Percentiles rank a stretch among this genome's conserved stretches.
These are phyloP conservation scores for Lachnellula hyalina DNA, from an alignment of 2,329 filamentous ascomycete species.

Conservation along the genomic window DNA sequence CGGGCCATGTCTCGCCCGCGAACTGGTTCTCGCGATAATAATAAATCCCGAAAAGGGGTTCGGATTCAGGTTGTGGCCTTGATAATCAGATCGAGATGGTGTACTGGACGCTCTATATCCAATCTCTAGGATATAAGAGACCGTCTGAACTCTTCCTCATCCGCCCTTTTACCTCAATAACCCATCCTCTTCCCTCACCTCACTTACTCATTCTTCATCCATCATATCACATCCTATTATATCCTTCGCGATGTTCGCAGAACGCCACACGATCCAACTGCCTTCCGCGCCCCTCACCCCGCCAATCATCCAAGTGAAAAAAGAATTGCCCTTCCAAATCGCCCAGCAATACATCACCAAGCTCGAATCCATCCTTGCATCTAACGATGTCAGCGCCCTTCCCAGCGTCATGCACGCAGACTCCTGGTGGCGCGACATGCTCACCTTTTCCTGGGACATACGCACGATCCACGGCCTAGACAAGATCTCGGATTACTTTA, in stretches of 20 bases:
- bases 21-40: neutral
- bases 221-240: neutral
- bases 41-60: neutral
- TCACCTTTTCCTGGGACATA: constrained; percentile 37
- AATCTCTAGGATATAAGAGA: neutral
- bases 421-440: constrained; percentile 35
- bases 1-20: constrained; percentile 16
- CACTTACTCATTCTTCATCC: neutral
- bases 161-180: neutral
- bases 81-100: neutral
- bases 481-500: constrained; percentile 13
- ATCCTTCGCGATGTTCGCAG: constrained; percentile 14
- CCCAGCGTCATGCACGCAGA: constrained; percentile 8
- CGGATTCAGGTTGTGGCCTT: neutral
- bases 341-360: constrained; percentile 15
- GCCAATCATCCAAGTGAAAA: constrained; percentile 1
- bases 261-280: constrained; percentile 16
- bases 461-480: constrained; percentile 32
- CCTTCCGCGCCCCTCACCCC: constrained; percentile 4
- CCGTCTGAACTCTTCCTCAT: neutral
- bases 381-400: constrained; percentile 5
- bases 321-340: constrained; percentile 3
- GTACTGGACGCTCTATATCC: neutral
- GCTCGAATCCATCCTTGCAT: constrained; percentile 9
- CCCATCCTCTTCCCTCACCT: neutral